Base-by-base conservation (phyloP, 2,329 filamentous ascomycete genomes). In the Cordyceps javanica region DNA sequence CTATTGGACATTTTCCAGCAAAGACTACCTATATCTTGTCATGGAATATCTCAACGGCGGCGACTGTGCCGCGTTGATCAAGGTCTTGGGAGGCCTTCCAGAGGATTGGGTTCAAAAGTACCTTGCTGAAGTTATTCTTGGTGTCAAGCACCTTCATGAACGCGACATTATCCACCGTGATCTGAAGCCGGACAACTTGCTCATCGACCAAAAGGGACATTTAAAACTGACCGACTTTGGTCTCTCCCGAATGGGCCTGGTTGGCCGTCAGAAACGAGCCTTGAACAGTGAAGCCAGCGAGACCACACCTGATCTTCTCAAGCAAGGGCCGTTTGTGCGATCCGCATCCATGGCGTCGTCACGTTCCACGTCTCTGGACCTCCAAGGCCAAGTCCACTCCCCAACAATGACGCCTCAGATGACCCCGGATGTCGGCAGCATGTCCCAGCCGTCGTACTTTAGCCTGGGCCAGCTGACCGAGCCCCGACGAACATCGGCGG, bases 71-170 rank as follows among this genome's bases (percentile, higher is more conserved):
- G 96, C 94, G 6, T 79, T 99, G 55, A 94, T 97, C 75, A 99
- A 97, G 70, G 86, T 96, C 26, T 81, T 99, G 1, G 92, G 92
- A 30, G 91, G 90, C 3, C 79, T 99, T 23, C 89, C 92, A 0
- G 95, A 99, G 74, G 93, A 97, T 64, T 99, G 95, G 95, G 91
- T 90, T 3, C 95, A 95, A 76, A 97, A 96, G 70, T 99, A 99
- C 69, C 81, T 97, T 39, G 94, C 90, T 3, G 94, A 99, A 74
- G 93, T 99, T 45, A 87, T 99, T 53, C 80, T 97, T n/a, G 94
- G 95, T 19, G 91, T 99, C 38, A 91, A 99, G 70, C 92, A 99
- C 76, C 79, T 99, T 48, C 94, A 99, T 73, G 90, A 87, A 68
- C 85, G 93, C 59, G 91, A 93, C 60, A 97, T 99, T 69, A 93